Conservation (phyloP, 2,329 filamentous ascomycete genomes). For the Penicillium freii region DNA sequence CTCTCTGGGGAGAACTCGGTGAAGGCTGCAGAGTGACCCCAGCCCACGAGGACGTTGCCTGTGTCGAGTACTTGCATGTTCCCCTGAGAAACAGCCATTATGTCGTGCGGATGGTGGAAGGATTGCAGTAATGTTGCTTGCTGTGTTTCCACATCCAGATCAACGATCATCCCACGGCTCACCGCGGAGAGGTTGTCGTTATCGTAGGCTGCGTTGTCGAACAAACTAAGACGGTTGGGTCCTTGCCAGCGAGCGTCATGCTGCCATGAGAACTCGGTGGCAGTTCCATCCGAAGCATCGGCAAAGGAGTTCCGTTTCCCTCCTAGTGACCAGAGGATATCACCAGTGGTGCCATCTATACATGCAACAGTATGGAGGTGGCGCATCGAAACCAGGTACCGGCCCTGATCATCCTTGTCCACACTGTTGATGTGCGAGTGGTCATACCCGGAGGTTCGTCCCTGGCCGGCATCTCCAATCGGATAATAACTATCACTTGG, state of each 20-base stretch:
- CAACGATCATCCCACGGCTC: constrained; percentile 19
- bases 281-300: constrained; percentile 23
- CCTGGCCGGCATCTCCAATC: constrained; percentile 15
- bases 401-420: constrained; percentile 48
- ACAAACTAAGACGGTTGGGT: constrained; percentile 22
- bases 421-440: constrained; percentile 57
- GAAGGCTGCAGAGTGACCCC: constrained; percentile 51
- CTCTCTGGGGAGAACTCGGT: constrained; percentile 45
- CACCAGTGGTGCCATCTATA: constrained; percentile 35
- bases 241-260: constrained; percentile 33
- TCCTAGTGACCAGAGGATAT: constrained; percentile 29
- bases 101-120: constrained; percentile 20
- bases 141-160: constrained; percentile 13
- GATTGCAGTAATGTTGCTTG: constrained; percentile 11
- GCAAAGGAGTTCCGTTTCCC: constrained; percentile 32
- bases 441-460: constrained; percentile 43
- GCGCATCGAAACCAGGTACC: constrained; percentile 45
- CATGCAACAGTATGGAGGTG: constrained; percentile 40
- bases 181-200: constrained; percentile 11
- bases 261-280: constrained; percentile 30
- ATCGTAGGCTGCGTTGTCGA: constrained; percentile 29
- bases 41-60: constrained; percentile 51
- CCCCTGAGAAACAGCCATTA: constrained; percentile 22
- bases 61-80: constrained; percentile 24
- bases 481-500: constrained; percentile 22